Percentiles rank a stretch among this genome's conserved stretches.
These are phyloP conservation scores for Leptoxyphium fumago DNA, from an alignment of 2,329 filamentous ascomycete genomes.

Conservation along the genomic window DNA sequence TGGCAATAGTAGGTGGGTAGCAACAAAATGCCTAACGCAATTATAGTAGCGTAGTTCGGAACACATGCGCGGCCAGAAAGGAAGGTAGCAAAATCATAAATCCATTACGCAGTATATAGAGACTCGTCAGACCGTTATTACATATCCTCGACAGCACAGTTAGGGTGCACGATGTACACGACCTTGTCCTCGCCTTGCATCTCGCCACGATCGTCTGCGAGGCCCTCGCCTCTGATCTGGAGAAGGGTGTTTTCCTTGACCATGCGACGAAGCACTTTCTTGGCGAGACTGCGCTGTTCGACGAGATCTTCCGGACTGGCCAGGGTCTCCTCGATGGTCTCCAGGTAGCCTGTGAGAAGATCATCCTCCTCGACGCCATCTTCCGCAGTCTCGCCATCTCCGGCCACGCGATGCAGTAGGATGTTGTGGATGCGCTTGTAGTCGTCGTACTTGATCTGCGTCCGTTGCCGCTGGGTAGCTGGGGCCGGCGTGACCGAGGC, in stretches of 20 bases:
- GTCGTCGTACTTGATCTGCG: slow-evolving; percentile 89
- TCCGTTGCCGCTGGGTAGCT: slow-evolving; percentile 42
- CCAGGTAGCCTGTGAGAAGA: slow-evolving; percentile 77
- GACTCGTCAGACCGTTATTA: background rate
- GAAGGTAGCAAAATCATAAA: too few relatives aligned
- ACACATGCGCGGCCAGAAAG: too few relatives aligned
- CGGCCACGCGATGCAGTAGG: slow-evolving; percentile 67
- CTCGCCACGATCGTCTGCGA: slow-evolving; percentile 63
- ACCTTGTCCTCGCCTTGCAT: slow-evolving; percentile 38
- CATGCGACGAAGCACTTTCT: slow-evolving; percentile 87
- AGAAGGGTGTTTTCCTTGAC: slow-evolving; percentile 61
- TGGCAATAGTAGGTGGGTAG: too few relatives aligned
- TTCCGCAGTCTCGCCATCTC: slow-evolving; percentile 59
- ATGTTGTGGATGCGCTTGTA: slow-evolving; percentile 83
- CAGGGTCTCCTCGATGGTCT: slow-evolving; percentile 75
- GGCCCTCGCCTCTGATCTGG: slow-evolving; percentile 62
- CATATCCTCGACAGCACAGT: slow-evolving; percentile 46
- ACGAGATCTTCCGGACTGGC: slow-evolving; percentile 69
- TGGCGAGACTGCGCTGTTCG: slow-evolving; percentile 54
- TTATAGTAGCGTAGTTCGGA: too few relatives aligned
- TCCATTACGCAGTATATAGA: too few relatives aligned
- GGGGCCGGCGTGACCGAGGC: slow-evolving; percentile 24
- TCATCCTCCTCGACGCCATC: slow-evolving; percentile 77
- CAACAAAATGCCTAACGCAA: too few relatives aligned
- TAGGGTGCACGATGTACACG: slow-evolving; percentile 85